These are phyloP conservation scores for Fusarium abutilonis DNA, from an alignment of 2,329 filamentous ascomycete genomes.

Conservation along the genomic window DNA sequence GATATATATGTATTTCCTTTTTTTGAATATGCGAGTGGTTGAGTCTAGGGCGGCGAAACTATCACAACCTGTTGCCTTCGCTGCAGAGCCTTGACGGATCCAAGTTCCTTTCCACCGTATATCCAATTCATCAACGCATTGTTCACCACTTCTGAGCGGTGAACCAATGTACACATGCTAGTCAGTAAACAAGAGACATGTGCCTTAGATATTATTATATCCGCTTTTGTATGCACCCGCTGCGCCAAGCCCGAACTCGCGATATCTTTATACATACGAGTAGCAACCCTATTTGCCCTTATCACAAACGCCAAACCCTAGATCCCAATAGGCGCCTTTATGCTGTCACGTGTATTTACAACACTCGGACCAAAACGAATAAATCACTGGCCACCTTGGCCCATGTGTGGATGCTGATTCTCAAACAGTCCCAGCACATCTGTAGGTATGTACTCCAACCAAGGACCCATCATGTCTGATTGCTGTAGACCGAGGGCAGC, in stretches of 20 bases:
- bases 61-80: neutral
- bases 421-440: conserved; percentile 70
- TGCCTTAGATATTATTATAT: conserved; percentile 3
- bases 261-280: conserved; percentile 20
- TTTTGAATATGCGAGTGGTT: neutral
- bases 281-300: conserved; percentile 19
- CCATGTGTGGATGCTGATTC: conserved; percentile 44
- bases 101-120: neutral
- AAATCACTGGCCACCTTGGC: conserved; percentile 36
- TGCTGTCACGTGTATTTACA: too few species aligned
- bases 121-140: neutral
- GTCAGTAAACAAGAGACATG: conserved; percentile 10
- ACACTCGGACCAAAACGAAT: neutral
- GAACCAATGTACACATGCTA: neutral
- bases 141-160: neutral
- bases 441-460: conserved; percentile 77
- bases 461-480: conserved; percentile 74
- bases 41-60: neutral
- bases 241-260: conserved; percentile 25
- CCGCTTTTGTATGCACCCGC: conserved; percentile 5
- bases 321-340: conserved; percentile 14
- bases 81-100: neutral
- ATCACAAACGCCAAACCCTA: conserved; percentile 25
- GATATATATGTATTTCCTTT: too few species aligned
- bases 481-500: conserved; percentile 65